phyloP scores from a whole-genome alignment of 1,284 basidiomycete species.

The Mycosarcoma mackinlayi region DNA sequence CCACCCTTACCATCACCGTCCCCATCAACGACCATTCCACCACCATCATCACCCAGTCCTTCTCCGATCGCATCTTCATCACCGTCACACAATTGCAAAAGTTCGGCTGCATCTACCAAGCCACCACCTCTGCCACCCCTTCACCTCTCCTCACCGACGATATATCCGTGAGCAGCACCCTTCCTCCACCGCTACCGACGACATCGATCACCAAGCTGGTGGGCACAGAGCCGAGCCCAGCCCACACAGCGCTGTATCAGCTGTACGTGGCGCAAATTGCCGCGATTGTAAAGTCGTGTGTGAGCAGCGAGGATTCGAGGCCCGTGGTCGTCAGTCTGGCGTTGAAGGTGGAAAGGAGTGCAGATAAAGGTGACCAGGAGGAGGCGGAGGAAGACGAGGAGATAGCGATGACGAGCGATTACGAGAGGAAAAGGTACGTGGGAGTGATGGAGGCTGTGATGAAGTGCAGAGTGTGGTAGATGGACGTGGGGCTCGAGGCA shows the following conservation, averaged over 20 bases:
- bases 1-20: constrained; percentile 9
- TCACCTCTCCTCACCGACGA: background rate
- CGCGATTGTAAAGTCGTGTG: constrained; percentile 78
- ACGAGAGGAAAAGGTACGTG: constrained; percentile 76
- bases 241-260: constrained; percentile 78
- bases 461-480: constrained; percentile 65
- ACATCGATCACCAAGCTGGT: constrained; percentile 81
- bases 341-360: constrained; percentile 10
- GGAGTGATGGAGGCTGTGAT: constrained; percentile 77
- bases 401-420: constrained; percentile 70
- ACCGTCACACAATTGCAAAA: constrained; percentile 53
- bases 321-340: constrained; percentile 45
- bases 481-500: constrained; percentile 1
- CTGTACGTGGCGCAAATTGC: constrained; percentile 87
- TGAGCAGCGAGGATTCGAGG: constrained; percentile 40
- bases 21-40: constrained; percentile 23
- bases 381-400: constrained; percentile 66
- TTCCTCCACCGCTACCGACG: constrained; percentile 76
- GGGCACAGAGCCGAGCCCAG: constrained; percentile 75
- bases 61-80: constrained; percentile 51
- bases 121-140: constrained; percentile 11
- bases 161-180: too few species aligned
- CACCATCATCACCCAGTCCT: constrained; percentile 43
- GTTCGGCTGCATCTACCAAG: constrained; percentile 51
- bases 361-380: background rate